Conservation (phyloP, 768 basidiomycete species). For the Naganishia kalamii region DNA sequence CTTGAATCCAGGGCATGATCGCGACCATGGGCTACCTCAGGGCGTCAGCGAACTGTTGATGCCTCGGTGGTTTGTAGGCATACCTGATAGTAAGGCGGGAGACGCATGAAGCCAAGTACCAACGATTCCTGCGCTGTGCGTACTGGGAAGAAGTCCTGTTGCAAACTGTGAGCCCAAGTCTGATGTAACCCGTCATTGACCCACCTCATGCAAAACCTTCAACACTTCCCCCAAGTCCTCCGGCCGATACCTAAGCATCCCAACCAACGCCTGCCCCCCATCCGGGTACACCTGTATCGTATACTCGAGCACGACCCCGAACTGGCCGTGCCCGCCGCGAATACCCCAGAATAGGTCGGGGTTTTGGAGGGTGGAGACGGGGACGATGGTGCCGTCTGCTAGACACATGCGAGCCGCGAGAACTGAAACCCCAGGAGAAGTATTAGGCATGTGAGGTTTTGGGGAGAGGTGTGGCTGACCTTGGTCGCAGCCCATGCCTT, state of each 20-base stretch:
- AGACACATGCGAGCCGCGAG: neutral
- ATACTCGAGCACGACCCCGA: neutral
- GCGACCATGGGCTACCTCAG: neutral
- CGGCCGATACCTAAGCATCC: neutral
- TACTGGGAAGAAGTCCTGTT: neutral
- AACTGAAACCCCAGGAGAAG: neutral
- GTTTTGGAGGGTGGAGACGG: neutral
- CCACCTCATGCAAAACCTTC: neutral
- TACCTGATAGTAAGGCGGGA: neutral
- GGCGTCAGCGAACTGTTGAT: neutral
- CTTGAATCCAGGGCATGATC: conserved; percentile 8
- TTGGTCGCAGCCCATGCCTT: conserved; percentile 2
- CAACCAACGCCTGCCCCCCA: neutral
- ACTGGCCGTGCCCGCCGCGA: conserved; percentile 3
- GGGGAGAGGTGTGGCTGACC: neutral
- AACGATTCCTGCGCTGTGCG: neutral
- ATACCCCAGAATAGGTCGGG: conserved; percentile 1
- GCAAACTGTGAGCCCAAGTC: neutral
- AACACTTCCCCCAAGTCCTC: neutral
- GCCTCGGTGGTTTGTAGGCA: no score
- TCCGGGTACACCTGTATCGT: neutral
- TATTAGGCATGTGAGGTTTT: no score
- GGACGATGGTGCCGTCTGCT: neutral
- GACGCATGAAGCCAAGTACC: neutral
- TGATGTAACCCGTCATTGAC: neutral